Evolutionary conservation across 352 stramenopile species (phyloP).

Genomic region (Phytophthora foliorum): DNA sequence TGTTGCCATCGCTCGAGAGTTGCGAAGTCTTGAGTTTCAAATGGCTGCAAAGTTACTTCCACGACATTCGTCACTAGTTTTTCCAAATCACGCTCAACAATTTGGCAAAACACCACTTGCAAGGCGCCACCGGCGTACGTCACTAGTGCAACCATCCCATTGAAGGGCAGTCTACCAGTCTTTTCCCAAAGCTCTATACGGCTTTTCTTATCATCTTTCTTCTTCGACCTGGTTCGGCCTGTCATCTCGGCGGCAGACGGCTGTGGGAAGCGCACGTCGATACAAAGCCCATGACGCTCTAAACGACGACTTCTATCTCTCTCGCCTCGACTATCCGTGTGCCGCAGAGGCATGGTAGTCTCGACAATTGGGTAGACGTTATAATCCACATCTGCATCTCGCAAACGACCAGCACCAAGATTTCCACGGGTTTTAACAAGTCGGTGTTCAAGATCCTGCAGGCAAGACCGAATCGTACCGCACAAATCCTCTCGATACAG

Average conservation of each 20-base stretch:
- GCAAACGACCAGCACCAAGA: conserved; percentile 25
- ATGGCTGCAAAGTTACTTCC: conserved; percentile 47
- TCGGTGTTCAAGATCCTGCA: conserved; percentile 43
- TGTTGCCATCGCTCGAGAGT: conserved; percentile 33
- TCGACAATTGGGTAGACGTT: conserved; percentile 39
- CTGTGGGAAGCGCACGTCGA: conserved; percentile 42
- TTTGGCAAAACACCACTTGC: conserved; percentile 48
- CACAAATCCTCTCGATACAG: conserved; percentile 57
- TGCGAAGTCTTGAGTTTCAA: conserved; percentile 38
- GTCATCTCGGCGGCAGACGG: conserved; percentile 34
- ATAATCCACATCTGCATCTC: conserved; percentile 44
- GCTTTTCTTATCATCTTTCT: conserved; percentile 27
- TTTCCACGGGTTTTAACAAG: conserved; percentile 18
- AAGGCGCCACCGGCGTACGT: conserved; percentile 20
- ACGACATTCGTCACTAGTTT: conserved; percentile 40
- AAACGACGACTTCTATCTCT: conserved; percentile 23
- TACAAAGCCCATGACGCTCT: conserved; percentile 42
- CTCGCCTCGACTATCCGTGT: conserved; percentile 38
- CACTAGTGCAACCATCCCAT: conserved; percentile 50
- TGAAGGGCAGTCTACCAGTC: conserved; percentile 37
- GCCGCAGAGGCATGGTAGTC: conserved; percentile 27
- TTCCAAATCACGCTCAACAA: conserved; percentile 42
- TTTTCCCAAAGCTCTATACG: conserved; percentile 46
- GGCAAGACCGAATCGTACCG: conserved; percentile 39
- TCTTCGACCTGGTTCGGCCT: conserved; percentile 14